Conservation (phyloP, 2,329 filamentous ascomycete genomes). For the Parastagonospora avenae region DNA sequence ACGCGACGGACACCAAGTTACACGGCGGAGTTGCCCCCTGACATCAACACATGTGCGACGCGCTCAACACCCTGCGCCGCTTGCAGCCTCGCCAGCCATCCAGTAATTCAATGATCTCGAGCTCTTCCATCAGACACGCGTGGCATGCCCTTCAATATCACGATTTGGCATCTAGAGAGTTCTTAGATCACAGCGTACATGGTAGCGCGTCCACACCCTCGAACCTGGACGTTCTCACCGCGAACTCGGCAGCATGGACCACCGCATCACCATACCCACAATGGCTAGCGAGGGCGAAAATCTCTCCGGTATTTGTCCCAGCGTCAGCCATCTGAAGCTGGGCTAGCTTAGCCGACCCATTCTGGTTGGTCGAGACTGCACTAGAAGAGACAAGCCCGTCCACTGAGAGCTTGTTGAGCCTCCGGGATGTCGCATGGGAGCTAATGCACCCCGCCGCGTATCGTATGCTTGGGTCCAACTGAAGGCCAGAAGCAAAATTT, state of each 20-base stretch:
- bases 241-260: neutral
- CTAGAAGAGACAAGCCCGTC: conserved; percentile 21
- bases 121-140: neutral
- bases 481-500: conserved; percentile 32
- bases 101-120: neutral
- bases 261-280: neutral
- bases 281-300: neutral
- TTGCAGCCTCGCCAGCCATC: neutral
- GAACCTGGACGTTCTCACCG: neutral
- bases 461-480: conserved; percentile 13
- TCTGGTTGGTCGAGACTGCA: conserved; percentile 17
- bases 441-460: conserved; percentile 33
- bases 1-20: neutral
- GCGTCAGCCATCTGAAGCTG: neutral
- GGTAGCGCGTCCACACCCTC: neutral
- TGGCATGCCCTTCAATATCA: neutral
- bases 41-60: neutral
- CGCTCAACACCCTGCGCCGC: neutral
- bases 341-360: conserved; percentile 7
- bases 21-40: neutral
- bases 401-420: conserved; percentile 33
- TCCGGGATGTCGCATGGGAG: conserved; percentile 21
- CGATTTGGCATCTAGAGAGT: neutral
- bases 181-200: neutral
- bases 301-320: conserved; percentile 10